Evolutionary conservation across 768 basidiomycete species (phyloP), one percentile per base, ranked within the genome.

Genomic region (Leccinum boreale): DNA sequence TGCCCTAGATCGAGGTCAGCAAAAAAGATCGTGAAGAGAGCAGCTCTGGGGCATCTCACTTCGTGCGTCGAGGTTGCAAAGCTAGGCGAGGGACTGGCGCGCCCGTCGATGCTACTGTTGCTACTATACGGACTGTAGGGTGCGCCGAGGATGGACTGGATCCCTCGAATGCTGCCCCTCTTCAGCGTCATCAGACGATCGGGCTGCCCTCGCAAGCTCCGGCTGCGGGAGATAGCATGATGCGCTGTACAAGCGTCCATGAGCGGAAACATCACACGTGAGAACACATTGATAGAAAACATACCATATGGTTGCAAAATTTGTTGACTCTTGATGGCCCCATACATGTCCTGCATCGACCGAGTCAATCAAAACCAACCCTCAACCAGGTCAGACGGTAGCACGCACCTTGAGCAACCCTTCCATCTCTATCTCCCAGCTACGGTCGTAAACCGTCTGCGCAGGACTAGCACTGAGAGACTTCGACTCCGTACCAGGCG

Each of bases 21-120:
- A 54, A 52, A 42, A 4, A 46, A 10, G 19, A 23, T 52, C n/a
- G 23, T 2, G 26, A 5, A 23, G 33, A 36, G 49, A 54, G 44
- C 5, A 5, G 23, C 31, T 17, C 26, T 0, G 51, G 3, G 3
- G 1, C 23, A 5, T 63, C 79, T 56, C 63, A 89, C 89, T 65
- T 97, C 95, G 67, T 92, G 83, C 4, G 92, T 83, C 17, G 91
- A 95, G 5, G 93, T 94, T 2, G 92, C 88, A 45, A 66, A 94
- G 71, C 94, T 97, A 2, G 95, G 94, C 4, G 95, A 91, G 6
- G 96, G 97, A 69, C 94, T 97, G n/a, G 87, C 81, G 23, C 94
- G 83, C 1, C 96, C 94, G 66, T 95, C 92, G 57, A 89, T 82
- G 63, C 85, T 89, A 70, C 86, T 87, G 64, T 85, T 88, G 64